Conservation (phyloP, 1,284 basidiomycete species). For the Puccinia coronata region DNA sequence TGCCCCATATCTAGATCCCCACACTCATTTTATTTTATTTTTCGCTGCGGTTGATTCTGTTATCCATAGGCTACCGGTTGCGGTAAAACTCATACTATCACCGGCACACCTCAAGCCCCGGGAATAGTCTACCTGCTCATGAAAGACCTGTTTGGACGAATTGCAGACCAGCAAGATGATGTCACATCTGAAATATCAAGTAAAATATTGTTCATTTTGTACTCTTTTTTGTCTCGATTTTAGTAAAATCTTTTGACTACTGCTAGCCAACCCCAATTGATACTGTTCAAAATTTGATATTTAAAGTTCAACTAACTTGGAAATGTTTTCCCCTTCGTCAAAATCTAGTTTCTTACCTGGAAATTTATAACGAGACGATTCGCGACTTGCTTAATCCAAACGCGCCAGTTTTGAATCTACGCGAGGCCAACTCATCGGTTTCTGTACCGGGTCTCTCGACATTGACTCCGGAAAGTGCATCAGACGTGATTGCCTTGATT, state of each 20-base stretch:
- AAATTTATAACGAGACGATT: constrained; percentile 97
- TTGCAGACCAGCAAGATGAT: constrained; percentile 78
- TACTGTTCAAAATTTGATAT: background rate
- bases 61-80: constrained; percentile 84
- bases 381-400: constrained; percentile 81
- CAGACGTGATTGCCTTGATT: constrained; percentile 90
- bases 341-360: constrained; percentile 79
- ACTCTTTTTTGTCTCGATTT: background rate
- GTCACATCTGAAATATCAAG: constrained; percentile 72
- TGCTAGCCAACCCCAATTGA: background rate
- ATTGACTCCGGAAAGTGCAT: constrained; percentile 73
- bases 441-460: constrained; percentile 82
- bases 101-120: constrained; percentile 78
- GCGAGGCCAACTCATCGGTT: constrained; percentile 80
- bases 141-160: constrained; percentile 87
- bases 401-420: constrained; percentile 69
- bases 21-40: constrained; percentile 5
- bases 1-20: background rate
- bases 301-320: constrained; percentile 1
- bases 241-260: background rate
- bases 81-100: constrained; percentile 97
- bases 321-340: background rate
- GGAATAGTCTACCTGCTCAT: constrained; percentile 95
- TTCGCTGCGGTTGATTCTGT: constrained; percentile 1
- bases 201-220: too few species aligned